Base-by-base conservation (phyloP, 177 flowering plant genomes). In the Vitis hybrid region DNA sequence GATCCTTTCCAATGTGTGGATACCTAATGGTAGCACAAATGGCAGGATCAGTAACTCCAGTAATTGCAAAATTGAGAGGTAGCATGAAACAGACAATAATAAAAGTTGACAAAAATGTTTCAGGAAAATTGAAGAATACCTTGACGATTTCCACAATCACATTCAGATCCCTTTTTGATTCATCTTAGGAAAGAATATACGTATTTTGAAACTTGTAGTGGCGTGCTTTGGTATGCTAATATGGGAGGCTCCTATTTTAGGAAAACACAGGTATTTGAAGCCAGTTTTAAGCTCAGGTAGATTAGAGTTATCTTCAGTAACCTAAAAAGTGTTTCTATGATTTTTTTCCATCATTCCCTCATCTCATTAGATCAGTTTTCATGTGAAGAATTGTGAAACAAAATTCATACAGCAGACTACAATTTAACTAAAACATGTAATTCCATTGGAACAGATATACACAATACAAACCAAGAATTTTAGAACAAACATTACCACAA, bases 1-100 rank as follows among this genome's bases (percentile, higher is more conserved):
- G 99, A 87, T 91, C 96, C 75, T 85, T 90, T 67, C 81, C 88
- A 77, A 95, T 80, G 67, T 95, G 97, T 66, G 96, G 83, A 79
- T 91, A 87, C 88, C 99, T 95, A 78, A 60, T 10, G 12, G 60
- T 70, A 6, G 69, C 19, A 63, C 40, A 70, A 72, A 71, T 18
- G 30, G n/a, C 12, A 64, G 67, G 62, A 55, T 12, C 19, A 27
- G 51, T 46, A 56, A 68, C 16, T 0, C 8, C 30, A 18, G 13
- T 6, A 59, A 32, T 11, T 30, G 7, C 18, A 64, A 18, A 14
- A 64, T 51, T 18, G 24, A 6, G 8, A 46, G 24, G 62, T 1
- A 70, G 18, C 6, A 63, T 57, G 30, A 21, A 27, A 6, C 6
- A 11, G 21, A 49, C 7, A 59, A 56, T 3, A 72, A 64, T 46